Base-by-base conservation (phyloP, 192 early-diverging fungal species). In the Coemansia sp. region DNA sequence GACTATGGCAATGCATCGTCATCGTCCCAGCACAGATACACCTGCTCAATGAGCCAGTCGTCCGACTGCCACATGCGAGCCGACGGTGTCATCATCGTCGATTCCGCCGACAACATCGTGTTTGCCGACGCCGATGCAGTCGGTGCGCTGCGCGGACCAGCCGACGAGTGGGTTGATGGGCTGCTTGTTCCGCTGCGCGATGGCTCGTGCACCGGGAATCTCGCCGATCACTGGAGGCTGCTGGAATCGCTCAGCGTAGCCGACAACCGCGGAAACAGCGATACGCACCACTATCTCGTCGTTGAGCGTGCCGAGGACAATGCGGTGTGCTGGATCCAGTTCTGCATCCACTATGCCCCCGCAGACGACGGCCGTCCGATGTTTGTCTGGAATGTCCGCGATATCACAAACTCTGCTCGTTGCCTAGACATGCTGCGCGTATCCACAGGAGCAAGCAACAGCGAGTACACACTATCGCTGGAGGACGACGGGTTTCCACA, bases 401-500 rank as follows among this genome's bases (percentile, higher is more conserved):
- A 81, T 45, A 65, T 76, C n/a, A 67, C 74, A 17, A 63, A 68
- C 42, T 45, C 74, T 10, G 53, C 73, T 7, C 70, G 79, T 11
- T 81, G 79, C 51, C 68, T 81, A 8, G 75, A 74, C 37, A 67
- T 70, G 70, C 65, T 64, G 40, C 59, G 65, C 25, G 38, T 38
- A 59, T 38, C 32, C 38, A 41, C 57, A 17, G 20, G 46, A 13
- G 40, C 55, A 6, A 66, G 60, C 5, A 62, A 60, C 25, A 61
- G 44, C 42, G 74, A 76, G 3, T 76, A 73, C 61, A 70, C 57
- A 32, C 51, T 81, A 48, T 76, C 79, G 6, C 65, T 81, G 11
- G 79, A 81, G 40, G 70, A 69, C 50, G 79, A 81, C 63, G 79
- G 79, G 38, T 68, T 72, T 39, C 79, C 79, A n/a, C 70, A 76